Evolutionary conservation across 805 yeast species (phyloP).

Genomic region (Starmerella bacillaris): DNA sequence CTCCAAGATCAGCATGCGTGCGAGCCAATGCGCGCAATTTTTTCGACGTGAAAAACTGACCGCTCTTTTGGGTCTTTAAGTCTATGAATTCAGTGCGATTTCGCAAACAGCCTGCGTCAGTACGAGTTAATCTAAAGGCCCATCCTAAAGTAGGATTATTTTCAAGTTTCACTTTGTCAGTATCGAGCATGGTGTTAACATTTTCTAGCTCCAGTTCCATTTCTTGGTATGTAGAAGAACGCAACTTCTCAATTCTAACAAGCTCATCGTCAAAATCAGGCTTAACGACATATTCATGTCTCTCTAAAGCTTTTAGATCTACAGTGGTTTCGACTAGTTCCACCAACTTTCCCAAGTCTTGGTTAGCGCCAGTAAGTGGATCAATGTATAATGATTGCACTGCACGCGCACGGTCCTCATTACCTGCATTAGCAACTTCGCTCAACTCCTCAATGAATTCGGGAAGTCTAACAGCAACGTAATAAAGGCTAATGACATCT

Average conservation of each 20-base stretch:
- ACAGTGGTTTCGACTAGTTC: slow-evolving; percentile 85
- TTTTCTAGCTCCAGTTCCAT: slow-evolving; percentile 44
- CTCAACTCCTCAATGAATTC: slow-evolving; percentile 40
- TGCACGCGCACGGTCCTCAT: slow-evolving; percentile 1
- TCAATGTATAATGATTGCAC: slow-evolving; percentile 36
- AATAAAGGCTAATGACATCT: slow-evolving; percentile 79
- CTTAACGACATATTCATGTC: slow-evolving; percentile 67
- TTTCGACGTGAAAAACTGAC: slow-evolving; percentile 73
- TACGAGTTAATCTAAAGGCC: slow-evolving; percentile 82
- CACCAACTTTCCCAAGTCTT: slow-evolving; percentile 46
- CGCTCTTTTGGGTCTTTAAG: slow-evolving; percentile 83
- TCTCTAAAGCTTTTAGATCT: slow-evolving; percentile 65
- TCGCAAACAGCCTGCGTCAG: slow-evolving; percentile 67
- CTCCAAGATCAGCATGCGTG: slow-evolving; percentile 39
- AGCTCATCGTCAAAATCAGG: slow-evolving; percentile 79
- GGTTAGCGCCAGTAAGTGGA: slow-evolving; percentile 34
- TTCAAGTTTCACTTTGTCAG: slow-evolving; percentile 81
- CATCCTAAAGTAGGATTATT: slow-evolving; percentile 78
- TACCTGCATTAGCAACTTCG: slow-evolving; percentile 19
- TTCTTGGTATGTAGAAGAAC: slow-evolving; percentile 35
- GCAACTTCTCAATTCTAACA: slow-evolving; percentile 37
- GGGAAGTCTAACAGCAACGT: slow-evolving; percentile 54
- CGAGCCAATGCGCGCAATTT: slow-evolving; percentile 42
- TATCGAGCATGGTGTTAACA: slow-evolving; percentile 54
- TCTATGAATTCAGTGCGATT: slow-evolving; percentile 46